Evolutionary conservation across 129 eudicot genomes (phyloP).

Genomic region (Pseudognaphalium luteoalbum): DNA sequence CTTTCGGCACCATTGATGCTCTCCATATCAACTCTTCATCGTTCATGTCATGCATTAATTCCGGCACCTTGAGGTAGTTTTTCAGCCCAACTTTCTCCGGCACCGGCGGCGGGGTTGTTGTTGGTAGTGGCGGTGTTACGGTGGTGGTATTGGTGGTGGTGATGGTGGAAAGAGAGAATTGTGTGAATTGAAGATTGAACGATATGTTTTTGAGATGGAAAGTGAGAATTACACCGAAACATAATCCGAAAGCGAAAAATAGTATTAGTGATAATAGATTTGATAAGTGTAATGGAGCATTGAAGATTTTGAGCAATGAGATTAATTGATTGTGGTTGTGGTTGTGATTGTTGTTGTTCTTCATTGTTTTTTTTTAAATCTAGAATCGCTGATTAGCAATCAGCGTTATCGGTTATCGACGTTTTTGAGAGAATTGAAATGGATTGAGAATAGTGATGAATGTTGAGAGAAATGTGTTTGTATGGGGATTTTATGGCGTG

Average conservation of each 20-base stretch:
- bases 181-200: constrained; percentile 47
- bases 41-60: constrained; percentile 50
- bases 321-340: constrained; percentile 12
- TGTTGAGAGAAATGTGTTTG: not conserved
- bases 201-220: constrained; percentile 48
- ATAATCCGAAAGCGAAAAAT: constrained; percentile 57
- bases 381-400: not conserved
- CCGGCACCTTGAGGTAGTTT: constrained; percentile 31
- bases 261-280: constrained; percentile 46
- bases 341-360: constrained; percentile 37
- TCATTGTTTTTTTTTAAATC: constrained; percentile 24
- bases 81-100: constrained; percentile 17
- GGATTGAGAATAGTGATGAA: not conserved
- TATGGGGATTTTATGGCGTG: constrained; percentile 23
- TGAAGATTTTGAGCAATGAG: constrained; percentile 36
- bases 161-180: constrained; percentile 28
- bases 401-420: not conserved
- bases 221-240: constrained; percentile 51
- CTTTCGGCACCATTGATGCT: constrained; percentile 63
- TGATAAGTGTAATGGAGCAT: constrained; percentile 35
- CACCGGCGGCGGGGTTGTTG: constrained; percentile 14
- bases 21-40: constrained; percentile 72
- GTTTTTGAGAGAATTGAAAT: not conserved
- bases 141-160: constrained; percentile 7
- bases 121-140: not conserved